Base-by-base conservation (phyloP, 257 asterid species). In the Dorcoceras hygrometricum region DNA sequence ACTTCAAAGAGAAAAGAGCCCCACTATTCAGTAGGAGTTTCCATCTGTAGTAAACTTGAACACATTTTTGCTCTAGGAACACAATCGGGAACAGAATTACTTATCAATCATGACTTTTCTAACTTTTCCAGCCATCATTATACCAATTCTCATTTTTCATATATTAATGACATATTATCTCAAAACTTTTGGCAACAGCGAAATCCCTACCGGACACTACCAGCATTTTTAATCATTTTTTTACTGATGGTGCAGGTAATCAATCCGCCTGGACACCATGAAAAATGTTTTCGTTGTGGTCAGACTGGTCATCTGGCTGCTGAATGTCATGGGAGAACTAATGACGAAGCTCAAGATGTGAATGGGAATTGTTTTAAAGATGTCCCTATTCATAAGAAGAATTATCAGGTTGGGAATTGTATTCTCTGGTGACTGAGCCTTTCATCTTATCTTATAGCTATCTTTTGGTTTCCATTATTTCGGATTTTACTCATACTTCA, bases 231-330 rank as follows among this genome's bases (percentile, higher is more conserved):
- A 0, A 65, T 59, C 53, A 54, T n/a, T 8, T 26, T 2, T 53
- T 74, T 43, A 32, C 51, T 71, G 59, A 62, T 76, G 68, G 48
- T 74, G 62, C 83, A 90, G 99, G 97, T 90, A 20, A 83, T 94
- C 53, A 82, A 73, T 70, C 87, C 73, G 48, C 95, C 95, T 43
- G 91, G 95, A 73, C 90, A 81, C 68, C 95, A 87, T 82, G 95
- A 88, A n/a, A 90, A 94, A 74, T 90, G 97, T 79, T 94, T 82
- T 83, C 69, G 70, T 39, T 94, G 97, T 71, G 95, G 96, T 73
- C 96, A 90, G 80, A 83, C 48, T 77, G 99, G 99, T 64, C 97
- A 94, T 81, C 64, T 94, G 53, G 97, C 96, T 29, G 88, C 95
- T 74, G 96, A 84, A 20, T 90, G 97, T 70, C 84, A 51, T 23